Conservation (phyloP, 2,329 filamentous ascomycete species). For the Fusarium compactum region DNA sequence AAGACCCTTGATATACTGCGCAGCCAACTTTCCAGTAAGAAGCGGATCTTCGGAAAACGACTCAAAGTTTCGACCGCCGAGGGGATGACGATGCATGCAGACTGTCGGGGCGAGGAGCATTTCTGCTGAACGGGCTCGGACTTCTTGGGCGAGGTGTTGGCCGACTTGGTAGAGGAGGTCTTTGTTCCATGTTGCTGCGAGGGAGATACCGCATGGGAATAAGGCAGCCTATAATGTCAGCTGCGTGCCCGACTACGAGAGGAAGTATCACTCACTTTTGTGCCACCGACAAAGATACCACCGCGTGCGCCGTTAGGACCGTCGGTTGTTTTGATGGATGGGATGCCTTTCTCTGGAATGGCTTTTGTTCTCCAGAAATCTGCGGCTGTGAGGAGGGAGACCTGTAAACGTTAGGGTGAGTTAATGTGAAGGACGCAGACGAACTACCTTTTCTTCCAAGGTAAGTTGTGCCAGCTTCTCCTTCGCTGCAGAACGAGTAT, state of each 20-base stretch:
- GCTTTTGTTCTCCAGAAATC: slow-evolving; percentile 79
- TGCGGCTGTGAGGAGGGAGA: slow-evolving; percentile 69
- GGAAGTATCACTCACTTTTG: slow-evolving; percentile 59
- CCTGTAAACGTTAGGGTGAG: slow-evolving; percentile 51
- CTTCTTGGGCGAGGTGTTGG: slow-evolving; percentile 76
- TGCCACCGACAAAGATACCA: slow-evolving; percentile 75
- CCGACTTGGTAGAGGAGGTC: slow-evolving; percentile 77
- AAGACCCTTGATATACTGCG: slow-evolving; percentile 77
- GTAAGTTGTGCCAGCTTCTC: slow-evolving; percentile 66
- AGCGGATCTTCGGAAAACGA: slow-evolving; percentile 87
- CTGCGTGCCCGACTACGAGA: accelerated
- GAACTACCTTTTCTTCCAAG: slow-evolving; percentile 67
- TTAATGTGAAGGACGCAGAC: neutral
- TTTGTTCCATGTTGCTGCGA: slow-evolving; percentile 84
- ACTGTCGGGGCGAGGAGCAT: slow-evolving; percentile 82
- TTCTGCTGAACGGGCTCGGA: slow-evolving; percentile 78
- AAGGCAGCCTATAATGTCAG: slow-evolving; percentile 70
- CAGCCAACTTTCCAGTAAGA: slow-evolving; percentile 78
- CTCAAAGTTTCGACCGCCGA: slow-evolving; percentile 89
- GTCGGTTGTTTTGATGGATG: slow-evolving; percentile 75
- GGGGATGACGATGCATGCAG: slow-evolving; percentile 83
- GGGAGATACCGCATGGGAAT: slow-evolving; percentile 82
- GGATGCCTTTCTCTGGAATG: slow-evolving; percentile 72
- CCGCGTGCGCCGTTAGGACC: slow-evolving; percentile 78
- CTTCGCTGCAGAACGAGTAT: slow-evolving; percentile 57